Conservation (phyloP, 2,329 filamentous ascomycete genomes). For the Botrytis aclada region DNA sequence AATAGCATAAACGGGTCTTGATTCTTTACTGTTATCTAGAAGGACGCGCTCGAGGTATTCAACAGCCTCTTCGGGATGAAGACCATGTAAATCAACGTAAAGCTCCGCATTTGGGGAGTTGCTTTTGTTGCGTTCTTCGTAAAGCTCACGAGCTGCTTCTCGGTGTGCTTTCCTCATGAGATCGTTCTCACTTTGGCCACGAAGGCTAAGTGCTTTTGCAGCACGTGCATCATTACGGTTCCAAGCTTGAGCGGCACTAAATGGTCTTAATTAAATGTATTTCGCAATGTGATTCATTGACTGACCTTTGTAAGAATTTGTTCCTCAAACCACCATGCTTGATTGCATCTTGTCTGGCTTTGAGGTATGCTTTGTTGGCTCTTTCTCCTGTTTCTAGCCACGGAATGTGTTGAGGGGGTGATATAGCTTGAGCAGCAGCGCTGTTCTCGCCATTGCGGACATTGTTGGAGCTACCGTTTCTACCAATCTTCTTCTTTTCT, state of each 20-base stretch:
- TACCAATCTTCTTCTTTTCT: slow-evolving; percentile 56
- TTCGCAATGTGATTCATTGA: slow-evolving; percentile 15
- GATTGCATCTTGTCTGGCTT: slow-evolving; percentile 91
- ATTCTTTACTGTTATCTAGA: slow-evolving; percentile 72
- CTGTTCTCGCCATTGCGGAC: slow-evolving; percentile 73
- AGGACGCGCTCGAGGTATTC: slow-evolving; percentile 89
- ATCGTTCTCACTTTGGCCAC: slow-evolving; percentile 94
- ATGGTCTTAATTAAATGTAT: slow-evolving; percentile 24
- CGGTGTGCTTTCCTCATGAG: slow-evolving; percentile 96
- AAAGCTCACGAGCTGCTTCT: slow-evolving; percentile 86
- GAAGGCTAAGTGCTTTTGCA: slow-evolving; percentile 88
- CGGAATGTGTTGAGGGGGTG: slow-evolving; percentile 85
- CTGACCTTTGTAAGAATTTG: slow-evolving; percentile 90
- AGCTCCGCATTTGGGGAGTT: slow-evolving; percentile 61
- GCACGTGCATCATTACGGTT: slow-evolving; percentile 96
- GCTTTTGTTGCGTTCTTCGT: slow-evolving; percentile 87
- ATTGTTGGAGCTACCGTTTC: slow-evolving; percentile 63
- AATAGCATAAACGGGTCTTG: slow-evolving; percentile 85
- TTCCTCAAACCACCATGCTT: slow-evolving; percentile 95
- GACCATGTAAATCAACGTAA: slow-evolving; percentile 93
- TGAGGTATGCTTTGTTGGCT: slow-evolving; percentile 91
- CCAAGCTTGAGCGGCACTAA: slow-evolving; percentile 93
- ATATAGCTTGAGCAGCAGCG: slow-evolving; percentile 76
- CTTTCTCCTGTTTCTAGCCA: slow-evolving; percentile 93
- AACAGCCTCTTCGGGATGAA: slow-evolving; percentile 96